phyloP scores from a whole-genome alignment of 2,329 filamentous ascomycete species.

The Pyrenophora graminea region DNA sequence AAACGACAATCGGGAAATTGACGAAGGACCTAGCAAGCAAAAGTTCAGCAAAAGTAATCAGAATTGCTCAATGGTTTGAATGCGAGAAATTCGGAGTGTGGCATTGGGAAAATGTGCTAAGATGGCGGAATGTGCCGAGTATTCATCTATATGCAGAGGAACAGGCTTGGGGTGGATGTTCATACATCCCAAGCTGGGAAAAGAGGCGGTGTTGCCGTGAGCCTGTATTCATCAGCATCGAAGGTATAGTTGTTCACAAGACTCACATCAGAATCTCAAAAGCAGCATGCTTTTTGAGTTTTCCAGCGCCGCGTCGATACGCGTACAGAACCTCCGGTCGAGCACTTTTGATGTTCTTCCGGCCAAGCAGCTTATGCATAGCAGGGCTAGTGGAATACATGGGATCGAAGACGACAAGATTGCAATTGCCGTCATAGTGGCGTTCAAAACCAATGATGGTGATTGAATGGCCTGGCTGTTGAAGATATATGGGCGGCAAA shows the following conservation, averaged over 20 bases:
- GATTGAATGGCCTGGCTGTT: slow-evolving; percentile 87
- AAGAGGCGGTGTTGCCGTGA: slow-evolving; percentile 44
- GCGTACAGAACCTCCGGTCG: slow-evolving; percentile 62
- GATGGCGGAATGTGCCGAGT: slow-evolving; percentile 18
- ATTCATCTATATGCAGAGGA: slow-evolving; percentile 19
- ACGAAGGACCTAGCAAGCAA: slow-evolving; percentile 38
- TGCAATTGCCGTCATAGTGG: slow-evolving; percentile 63
- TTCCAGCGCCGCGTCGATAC: slow-evolving; percentile 72
- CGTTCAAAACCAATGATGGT: slow-evolving; percentile 86
- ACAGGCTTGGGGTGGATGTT: slow-evolving; percentile 17
- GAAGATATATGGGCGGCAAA: slow-evolving; percentile 85
- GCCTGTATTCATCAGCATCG: slow-evolving; percentile 27
- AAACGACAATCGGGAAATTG: slow-evolving; percentile 45
- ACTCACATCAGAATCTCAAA: slow-evolving; percentile 79
- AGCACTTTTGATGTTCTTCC: slow-evolving; percentile 51
- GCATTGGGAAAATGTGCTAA: slow-evolving; percentile 15
- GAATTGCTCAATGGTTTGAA: not conserved
- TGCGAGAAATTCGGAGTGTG: not conserved
- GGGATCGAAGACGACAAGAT: slow-evolving; percentile 86
- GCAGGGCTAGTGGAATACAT: slow-evolving; percentile 72
- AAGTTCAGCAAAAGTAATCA: slow-evolving; percentile 29
- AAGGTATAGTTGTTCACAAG: not conserved
- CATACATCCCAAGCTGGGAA: slow-evolving; percentile 50
- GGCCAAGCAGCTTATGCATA: slow-evolving; percentile 63
- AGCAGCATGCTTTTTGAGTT: slow-evolving; percentile 71